Conservation (phyloP, 495 filamentous ascomycete genomes). For the Hypoxylon lenormandii region DNA sequence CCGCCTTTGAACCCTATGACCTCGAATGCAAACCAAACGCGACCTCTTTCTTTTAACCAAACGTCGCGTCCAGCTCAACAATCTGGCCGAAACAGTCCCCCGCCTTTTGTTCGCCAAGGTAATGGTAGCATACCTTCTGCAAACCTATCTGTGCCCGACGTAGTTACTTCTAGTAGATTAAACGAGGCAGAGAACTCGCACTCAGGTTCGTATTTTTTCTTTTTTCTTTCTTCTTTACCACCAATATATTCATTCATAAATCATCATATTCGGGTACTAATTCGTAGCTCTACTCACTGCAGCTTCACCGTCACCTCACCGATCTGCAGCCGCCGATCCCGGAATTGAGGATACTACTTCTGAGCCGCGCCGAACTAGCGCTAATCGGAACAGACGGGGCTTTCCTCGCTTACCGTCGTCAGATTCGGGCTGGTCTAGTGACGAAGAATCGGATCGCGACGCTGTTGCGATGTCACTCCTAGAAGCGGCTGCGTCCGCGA, state of each 20-base stretch:
- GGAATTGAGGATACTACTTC: not conserved
- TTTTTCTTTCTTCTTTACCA: not conserved
- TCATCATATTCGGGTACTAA: slow-evolving; percentile 7
- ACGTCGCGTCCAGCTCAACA: slow-evolving; percentile 32
- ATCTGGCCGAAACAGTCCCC: slow-evolving; percentile 16
- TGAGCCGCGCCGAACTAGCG: slow-evolving; percentile 20
- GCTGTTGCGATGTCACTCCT: slow-evolving; percentile 28
- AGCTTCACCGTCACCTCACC: slow-evolving; percentile 34
- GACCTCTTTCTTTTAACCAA: not conserved
- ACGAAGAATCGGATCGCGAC: slow-evolving; percentile 39
- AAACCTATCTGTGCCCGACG: slow-evolving; percentile 15
- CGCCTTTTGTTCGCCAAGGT: slow-evolving; percentile 18
- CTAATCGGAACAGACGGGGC: slow-evolving; percentile 19
- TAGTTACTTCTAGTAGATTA: not conserved
- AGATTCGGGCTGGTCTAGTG: slow-evolving; percentile 34
- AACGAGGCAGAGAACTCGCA: slow-evolving; percentile 9
- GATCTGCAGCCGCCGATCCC: slow-evolving; percentile 5
- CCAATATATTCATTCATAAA: not conserved
- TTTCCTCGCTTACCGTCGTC: slow-evolving; percentile 21
- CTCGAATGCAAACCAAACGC: slow-evolving; percentile 10
- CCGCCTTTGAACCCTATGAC: slow-evolving; percentile 36
- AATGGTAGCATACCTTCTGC: slow-evolving; percentile 24
- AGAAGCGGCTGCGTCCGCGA: slow-evolving; percentile 23
- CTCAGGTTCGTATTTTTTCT: slow-evolving; percentile 24
- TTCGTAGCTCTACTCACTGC: not conserved